Percentiles rank a stretch among this genome's conserved stretches.
Conservation (phyloP, 164 flowering plant genomes). For the Brasenia schreberi region DNA sequence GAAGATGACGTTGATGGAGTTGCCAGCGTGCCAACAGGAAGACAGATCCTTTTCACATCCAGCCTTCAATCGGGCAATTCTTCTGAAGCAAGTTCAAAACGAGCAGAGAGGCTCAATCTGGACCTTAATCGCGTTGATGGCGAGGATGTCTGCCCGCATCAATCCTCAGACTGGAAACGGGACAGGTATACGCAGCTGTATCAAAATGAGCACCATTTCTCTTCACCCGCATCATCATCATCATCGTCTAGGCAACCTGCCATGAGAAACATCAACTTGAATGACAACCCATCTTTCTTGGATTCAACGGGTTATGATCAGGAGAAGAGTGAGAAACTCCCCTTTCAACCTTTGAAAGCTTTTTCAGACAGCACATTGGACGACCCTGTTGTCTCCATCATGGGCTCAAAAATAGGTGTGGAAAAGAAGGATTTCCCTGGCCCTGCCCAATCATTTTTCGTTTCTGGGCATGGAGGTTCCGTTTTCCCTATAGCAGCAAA, state of each 20-base stretch:
- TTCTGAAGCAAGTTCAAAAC: slow-evolving; percentile 45
- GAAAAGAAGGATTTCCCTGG: slow-evolving; percentile 24
- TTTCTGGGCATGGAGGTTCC: slow-evolving; percentile 25
- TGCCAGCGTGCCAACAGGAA: slow-evolving; percentile 9
- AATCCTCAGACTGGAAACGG: slow-evolving; percentile 24
- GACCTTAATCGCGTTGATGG: slow-evolving; percentile 66
- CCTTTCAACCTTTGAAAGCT: slow-evolving; percentile 19
- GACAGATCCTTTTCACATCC: slow-evolving; percentile 25
- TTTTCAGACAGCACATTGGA: slow-evolving; percentile 20
- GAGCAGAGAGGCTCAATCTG: slow-evolving; percentile 38
- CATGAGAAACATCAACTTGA: slow-evolving; percentile 62
- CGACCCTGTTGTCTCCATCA: slow-evolving; percentile 50
- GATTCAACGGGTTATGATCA: slow-evolving; percentile 20
- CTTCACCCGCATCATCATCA: slow-evolving; percentile 65
- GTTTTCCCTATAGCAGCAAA: slow-evolving; percentile 22
- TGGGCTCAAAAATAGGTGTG: slow-evolving; percentile 61
- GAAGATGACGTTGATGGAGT: slow-evolving; percentile 19
- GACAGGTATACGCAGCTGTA: slow-evolving; percentile 15
- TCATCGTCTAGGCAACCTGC: slow-evolving; percentile 43
- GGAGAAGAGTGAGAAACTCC: slow-evolving; percentile 12
- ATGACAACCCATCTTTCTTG: slow-evolving; percentile 39
- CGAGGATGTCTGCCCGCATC: slow-evolving; percentile 22
- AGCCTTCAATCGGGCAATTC: slow-evolving; percentile 45
- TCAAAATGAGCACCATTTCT: slow-evolving; percentile 31
- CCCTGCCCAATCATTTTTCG: slow-evolving; percentile 18